Base-by-base conservation (phyloP, 2,329 filamentous ascomycete genomes). In the Curvularia hawaiiensis region DNA sequence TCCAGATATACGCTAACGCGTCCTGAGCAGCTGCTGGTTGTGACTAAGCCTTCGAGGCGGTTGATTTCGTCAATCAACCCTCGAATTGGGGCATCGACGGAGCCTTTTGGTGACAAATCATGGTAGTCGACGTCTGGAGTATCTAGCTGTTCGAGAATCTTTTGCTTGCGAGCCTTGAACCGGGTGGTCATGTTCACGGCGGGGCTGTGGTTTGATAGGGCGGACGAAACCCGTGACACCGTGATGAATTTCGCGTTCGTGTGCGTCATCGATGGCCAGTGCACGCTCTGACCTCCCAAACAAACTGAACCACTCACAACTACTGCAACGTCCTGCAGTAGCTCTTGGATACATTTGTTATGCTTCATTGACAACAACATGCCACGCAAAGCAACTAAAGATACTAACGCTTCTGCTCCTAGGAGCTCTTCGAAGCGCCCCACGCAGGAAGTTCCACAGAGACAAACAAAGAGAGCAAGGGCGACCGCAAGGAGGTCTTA, bases 1-100 rank as follows among this genome's bases (percentile, higher is more conserved):
- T 97, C 94, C 0, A 96, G 80, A 70, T 96, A 98, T 4, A 97
- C 90, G 63, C 90, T 93, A 46, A 96, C 85, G 51, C 94, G 83
- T 0, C 94, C 94, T 2, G 92, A 90, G 74, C 94, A 98, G 76
- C 92, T 97, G 77, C 92, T 97, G 3, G 93, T 97, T 1, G 94
- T 97, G 33, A 96, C 92, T 40, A 93, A 84, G 1, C 91, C 92
- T 1, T 88, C 84, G 6, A 89, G 72, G 1, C 69, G 74, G 76
- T 98, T 98, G 73, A 98, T 89, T 64, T 90, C 86, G 50, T 84
- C 82, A 59, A 98, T 92, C 52, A 97, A 80, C 22, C 88, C 83
- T 46, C 88, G 84, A 64, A 98, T 92, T 0, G 87, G 89, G 47
- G 80, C 85, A 74, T 98, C 94, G 20, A 98, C 85, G 0, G 88